These are phyloP conservation scores for Hypomontagnella monticulosa DNA, from an alignment of 495 filamentous ascomycete genomes.

Conservation along the genomic window DNA sequence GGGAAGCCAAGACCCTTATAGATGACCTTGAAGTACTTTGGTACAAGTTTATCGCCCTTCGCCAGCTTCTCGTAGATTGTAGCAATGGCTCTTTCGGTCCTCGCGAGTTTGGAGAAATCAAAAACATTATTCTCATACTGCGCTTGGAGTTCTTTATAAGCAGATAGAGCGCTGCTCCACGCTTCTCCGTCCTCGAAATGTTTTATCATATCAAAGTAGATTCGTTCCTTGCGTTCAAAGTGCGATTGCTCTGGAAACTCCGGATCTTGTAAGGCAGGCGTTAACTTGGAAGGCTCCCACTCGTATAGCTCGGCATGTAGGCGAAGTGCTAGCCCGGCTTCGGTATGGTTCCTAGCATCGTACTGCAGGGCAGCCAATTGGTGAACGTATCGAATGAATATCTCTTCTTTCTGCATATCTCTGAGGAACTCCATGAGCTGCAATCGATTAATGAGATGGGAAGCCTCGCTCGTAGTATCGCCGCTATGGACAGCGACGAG, in stretches of 20 bases:
- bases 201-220: conserved; percentile 95
- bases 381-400: conserved; percentile 96
- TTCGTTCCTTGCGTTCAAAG: conserved; percentile 90
- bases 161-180: conserved; percentile 89
- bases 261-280: conserved; percentile 76
- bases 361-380: conserved; percentile 85
- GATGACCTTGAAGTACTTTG: conserved; percentile 90
- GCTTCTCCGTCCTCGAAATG: conserved; percentile 91
- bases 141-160: conserved; percentile 87
- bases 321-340: conserved; percentile 89
- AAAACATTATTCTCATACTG: conserved; percentile 91
- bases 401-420: conserved; percentile 97
- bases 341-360: conserved; percentile 79
- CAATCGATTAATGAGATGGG: conserved; percentile 83
- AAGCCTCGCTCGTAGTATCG: conserved; percentile 77
- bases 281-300: conserved; percentile 79
- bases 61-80: conserved; percentile 89
- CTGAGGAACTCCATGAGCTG: conserved; percentile 95
- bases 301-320: conserved; percentile 93
- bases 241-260: conserved; percentile 82
- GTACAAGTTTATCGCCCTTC: conserved; percentile 77
- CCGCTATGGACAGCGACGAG: conserved; percentile 90
- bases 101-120: conserved; percentile 91
- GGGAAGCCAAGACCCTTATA: conserved; percentile 95
- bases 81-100: conserved; percentile 90